phyloP scores from a whole-genome alignment of 495 filamentous ascomycete species.

The Articulospora tetracladia region DNA sequence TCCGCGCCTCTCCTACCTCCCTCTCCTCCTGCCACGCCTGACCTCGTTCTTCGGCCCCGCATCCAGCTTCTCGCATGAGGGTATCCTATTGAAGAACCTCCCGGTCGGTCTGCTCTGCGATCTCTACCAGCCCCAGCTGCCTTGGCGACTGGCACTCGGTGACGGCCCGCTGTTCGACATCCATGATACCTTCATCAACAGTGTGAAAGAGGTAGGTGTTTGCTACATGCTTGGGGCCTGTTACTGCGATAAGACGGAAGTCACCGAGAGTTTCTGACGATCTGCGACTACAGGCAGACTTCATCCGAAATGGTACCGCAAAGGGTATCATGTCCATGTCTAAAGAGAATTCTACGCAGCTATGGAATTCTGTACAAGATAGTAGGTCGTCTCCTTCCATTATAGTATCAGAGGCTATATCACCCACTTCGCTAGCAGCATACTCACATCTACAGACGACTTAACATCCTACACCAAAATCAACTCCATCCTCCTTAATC shows the following conservation, averaged over 20 bases:
- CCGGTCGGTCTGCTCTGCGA: conserved; percentile 87
- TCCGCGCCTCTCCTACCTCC: conserved; percentile 68
- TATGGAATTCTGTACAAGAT: conserved; percentile 83
- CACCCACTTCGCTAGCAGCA: no score
- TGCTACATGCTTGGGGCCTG: background rate
- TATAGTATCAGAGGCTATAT: background rate
- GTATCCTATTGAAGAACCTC: conserved; percentile 63
- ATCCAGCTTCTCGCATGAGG: conserved; percentile 84
- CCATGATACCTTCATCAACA: conserved; percentile 88
- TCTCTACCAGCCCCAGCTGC: conserved; percentile 62
- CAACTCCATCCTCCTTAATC: conserved; percentile 73
- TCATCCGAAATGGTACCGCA: conserved; percentile 83
- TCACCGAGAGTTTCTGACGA: no score
- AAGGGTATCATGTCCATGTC: conserved; percentile 90
- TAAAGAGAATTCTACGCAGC: conserved; percentile 77
- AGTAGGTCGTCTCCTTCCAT: conserved; percentile 48
- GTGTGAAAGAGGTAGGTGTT: conserved; percentile 73
- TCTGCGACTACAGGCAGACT: conserved; percentile 64
- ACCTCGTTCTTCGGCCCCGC: conserved; percentile 71
- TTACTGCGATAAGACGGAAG: background rate
- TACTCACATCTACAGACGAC: conserved; percentile 55
- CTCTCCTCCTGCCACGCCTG: conserved; percentile 73
- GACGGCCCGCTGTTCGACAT: conserved; percentile 65
- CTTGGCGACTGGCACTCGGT: conserved; percentile 70
- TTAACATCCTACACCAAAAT: conserved; percentile 68